Evolutionary conservation across 2,329 filamentous ascomycete species (phyloP).

Genomic region (Cadophora malorum): DNA sequence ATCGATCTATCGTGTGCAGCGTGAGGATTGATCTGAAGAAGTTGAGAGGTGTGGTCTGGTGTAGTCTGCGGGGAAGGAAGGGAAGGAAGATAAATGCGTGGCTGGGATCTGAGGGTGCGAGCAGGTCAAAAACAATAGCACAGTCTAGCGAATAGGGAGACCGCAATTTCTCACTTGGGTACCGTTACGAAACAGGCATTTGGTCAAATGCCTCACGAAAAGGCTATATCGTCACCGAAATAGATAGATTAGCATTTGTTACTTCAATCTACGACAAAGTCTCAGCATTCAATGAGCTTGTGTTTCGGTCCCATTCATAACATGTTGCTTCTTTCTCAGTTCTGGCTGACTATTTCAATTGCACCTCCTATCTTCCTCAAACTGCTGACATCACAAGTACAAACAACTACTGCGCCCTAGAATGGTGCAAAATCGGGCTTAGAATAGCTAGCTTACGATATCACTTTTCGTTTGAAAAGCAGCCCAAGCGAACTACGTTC

Average conservation of each 20-base stretch:
- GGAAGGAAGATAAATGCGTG: no score
- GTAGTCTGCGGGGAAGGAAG: slow-evolving; percentile 20
- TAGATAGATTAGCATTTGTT: slow-evolving; percentile 3
- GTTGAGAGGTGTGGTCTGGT: background rate
- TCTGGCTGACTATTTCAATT: background rate
- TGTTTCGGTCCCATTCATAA: background rate
- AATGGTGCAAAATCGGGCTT: no score
- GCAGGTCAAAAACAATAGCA: slow-evolving; percentile 14
- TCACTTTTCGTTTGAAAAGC: background rate
- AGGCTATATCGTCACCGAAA: background rate
- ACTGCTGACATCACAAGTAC: slow-evolving; percentile 16
- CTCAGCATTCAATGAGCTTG: background rate
- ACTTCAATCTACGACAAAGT: background rate
- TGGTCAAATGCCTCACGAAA: slow-evolving; percentile 5
- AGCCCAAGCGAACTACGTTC: slow-evolving; percentile 3
- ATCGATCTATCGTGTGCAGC: slow-evolving; percentile 4
- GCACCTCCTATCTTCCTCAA: slow-evolving; percentile 6
- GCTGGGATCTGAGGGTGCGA: no score
- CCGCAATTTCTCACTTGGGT: slow-evolving; percentile 22
- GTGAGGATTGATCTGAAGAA: background rate
- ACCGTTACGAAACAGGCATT: slow-evolving; percentile 15
- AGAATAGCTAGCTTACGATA: background rate
- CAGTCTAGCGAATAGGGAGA: slow-evolving; percentile 24
- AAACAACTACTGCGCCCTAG: background rate
- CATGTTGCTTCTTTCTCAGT: background rate